These are phyloP conservation scores for Umbelopsis isabellina DNA, from an alignment of 192 early-diverging fungal genomes.

Conservation along the genomic window DNA sequence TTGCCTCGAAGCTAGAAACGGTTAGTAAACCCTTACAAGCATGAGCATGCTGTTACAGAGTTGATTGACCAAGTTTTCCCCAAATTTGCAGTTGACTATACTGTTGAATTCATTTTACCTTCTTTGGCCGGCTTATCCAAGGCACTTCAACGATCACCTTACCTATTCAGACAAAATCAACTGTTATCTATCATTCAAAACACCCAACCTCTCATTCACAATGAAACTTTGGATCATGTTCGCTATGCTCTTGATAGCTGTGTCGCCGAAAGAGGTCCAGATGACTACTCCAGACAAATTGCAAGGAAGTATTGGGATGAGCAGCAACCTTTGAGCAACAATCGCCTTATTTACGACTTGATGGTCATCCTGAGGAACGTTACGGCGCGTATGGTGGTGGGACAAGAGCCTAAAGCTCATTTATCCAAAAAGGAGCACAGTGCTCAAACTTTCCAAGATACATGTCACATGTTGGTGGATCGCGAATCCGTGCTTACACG, in stretches of 20 bases:
- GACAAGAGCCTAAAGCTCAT: conserved; percentile 15
- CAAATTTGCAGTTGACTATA: conserved; percentile 39
- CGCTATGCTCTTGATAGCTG: conserved; percentile 41
- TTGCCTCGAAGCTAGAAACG: conserved; percentile 12
- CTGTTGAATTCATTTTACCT: conserved; percentile 60
- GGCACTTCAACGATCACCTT: conserved; percentile 53
- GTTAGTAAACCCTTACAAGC: not conserved
- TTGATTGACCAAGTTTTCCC: not conserved
- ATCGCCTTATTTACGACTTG: conserved; percentile 54
- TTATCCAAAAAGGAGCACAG: not conserved
- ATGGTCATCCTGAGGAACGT: conserved; percentile 59
- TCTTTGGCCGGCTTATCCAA: conserved; percentile 61
- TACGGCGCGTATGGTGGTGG: conserved; percentile 48
- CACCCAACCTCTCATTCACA: conserved; percentile 51
- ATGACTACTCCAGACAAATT: conserved; percentile 51
- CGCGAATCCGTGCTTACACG: not conserved
- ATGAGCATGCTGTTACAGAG: not conserved
- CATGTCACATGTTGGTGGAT: not conserved
- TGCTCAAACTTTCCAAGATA: not conserved
- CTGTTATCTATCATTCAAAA: conserved; percentile 51
- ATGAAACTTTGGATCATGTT: conserved; percentile 49
- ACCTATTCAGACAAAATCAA: conserved; percentile 48
- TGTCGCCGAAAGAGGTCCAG: conserved; percentile 39
- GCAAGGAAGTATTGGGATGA: conserved; percentile 49
- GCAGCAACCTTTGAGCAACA: conserved; percentile 53